Evolutionary conservation across 495 filamentous ascomycete genomes (phyloP), one percentile per base, ranked within the genome.

Genomic region (Neurospora tetrasperma): DNA sequence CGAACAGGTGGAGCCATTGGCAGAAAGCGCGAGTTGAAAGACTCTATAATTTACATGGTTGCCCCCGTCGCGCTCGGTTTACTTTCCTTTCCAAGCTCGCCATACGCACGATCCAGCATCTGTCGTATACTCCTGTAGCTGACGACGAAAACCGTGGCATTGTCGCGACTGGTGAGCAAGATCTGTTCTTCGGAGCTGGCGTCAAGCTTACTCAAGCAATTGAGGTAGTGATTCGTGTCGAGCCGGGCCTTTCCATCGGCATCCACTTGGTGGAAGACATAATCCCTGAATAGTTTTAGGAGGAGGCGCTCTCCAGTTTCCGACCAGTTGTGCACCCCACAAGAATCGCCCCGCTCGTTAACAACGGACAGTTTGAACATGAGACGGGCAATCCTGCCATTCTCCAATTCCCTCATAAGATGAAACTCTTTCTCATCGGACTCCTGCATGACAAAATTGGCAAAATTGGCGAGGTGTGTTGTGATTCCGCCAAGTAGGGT

Each of bases 191-290:
- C 94, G 40, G 88, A 84, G 10, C 94, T 94, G 3, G 93, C 94
- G 82, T 99, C 96, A 69, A 99, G 84, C 80, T 97, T 97, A 81
- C 94, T 97, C 76, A 99, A 76, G 78, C 90, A 93, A 40, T 84
- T 85, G 23, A 98, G 76, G 54, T 98, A 90, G 82, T 98, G 94
- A 0, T 90, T 94, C 39, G 98, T 85, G 77, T 96, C 90, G 4
- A 96, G 82, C 8, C 92, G 90, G 0, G 96, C 91, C 27, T 92
- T 90, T 14, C 92, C 93, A 73, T 93, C 86, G 38, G 88, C 86
- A 76, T 98, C 93, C 35, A 97, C 93, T 72, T 95, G 93, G 80
- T 99, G 96, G 82, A 98, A 99, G 70, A 98, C 91, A 73, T 96
- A 98, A 81, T 99, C 96, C 59, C 96, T 90, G 85, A 98, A 98